Evolutionary conservation across 495 filamentous ascomycete species (phyloP).

Genomic region (Apodospora peruviana): DNA sequence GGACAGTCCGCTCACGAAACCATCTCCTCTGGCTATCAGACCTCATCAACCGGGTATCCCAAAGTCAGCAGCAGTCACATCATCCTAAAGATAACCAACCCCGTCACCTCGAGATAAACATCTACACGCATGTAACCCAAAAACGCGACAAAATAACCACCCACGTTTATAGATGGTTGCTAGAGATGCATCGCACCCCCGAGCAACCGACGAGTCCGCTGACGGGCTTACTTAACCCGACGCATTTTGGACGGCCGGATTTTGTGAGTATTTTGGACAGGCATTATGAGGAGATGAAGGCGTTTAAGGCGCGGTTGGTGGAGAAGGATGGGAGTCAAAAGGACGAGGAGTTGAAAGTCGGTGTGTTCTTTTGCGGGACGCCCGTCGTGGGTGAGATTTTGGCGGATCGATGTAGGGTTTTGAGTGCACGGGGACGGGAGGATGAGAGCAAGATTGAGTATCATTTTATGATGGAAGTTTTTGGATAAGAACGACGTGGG

Average conservation of each 20-base stretch:
- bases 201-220: conserved; percentile 27
- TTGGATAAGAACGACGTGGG: conserved; percentile 1
- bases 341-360: conserved; percentile 16
- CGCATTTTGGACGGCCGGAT: conserved; percentile 48
- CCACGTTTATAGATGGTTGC: conserved; percentile 33
- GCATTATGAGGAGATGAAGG: conserved; percentile 23
- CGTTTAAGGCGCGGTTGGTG: conserved; percentile 16
- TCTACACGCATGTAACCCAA: conserved; percentile 34
- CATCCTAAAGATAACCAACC: not conserved
- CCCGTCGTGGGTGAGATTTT: conserved; percentile 14
- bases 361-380: conserved; percentile 15
- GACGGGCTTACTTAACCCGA: conserved; percentile 32
- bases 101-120: conserved; percentile 27
- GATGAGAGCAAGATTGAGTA: conserved; percentile 15
- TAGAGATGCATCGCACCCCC: conserved; percentile 32
- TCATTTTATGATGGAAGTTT: conserved; percentile 18
- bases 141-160: conserved; percentile 29
- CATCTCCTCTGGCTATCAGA: not conserved
- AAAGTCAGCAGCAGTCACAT: not conserved
- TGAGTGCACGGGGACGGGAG: conserved; percentile 10
- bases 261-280: conserved; percentile 48
- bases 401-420: conserved; percentile 12
- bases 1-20: not conserved
- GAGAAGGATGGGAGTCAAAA: conserved; percentile 14
- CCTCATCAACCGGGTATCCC: not conserved